Conservation (phyloP, 768 basidiomycete species). For the Rhizopogon salebrosus region DNA sequence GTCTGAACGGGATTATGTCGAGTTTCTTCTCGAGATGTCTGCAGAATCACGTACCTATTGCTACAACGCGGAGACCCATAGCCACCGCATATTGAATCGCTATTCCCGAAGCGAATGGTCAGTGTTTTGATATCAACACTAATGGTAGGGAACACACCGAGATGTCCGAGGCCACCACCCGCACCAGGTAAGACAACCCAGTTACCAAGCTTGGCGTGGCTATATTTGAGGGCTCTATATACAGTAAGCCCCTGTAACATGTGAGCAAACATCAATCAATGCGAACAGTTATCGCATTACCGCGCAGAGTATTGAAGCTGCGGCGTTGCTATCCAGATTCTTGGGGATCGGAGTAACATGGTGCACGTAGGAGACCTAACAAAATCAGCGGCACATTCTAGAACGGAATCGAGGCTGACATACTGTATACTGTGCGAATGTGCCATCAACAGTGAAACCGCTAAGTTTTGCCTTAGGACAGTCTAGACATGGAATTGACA, state of each 20-base stretch:
- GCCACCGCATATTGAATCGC: conserved; percentile 77
- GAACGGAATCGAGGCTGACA: conserved; percentile 16
- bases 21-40: background rate
- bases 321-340: conserved; percentile 53
- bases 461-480: conserved; percentile 56
- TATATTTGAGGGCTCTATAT: conserved; percentile 80
- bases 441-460: conserved; percentile 75
- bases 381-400: conserved; percentile 1
- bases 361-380: conserved; percentile 60
- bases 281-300: conserved; percentile 30
- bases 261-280: background rate
- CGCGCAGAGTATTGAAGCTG: conserved; percentile 76
- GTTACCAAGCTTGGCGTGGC: conserved; percentile 58
- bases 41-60: conserved; percentile 40
- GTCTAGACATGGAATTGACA: conserved; percentile 29
- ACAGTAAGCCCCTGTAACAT: conserved; percentile 66
- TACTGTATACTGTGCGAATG: conserved; percentile 66
- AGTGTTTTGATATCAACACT: background rate
- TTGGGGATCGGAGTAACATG: conserved; percentile 81
- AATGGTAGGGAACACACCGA: conserved; percentile 36
- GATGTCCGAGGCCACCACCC: conserved; percentile 79
- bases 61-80: conserved; percentile 77
- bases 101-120: conserved; percentile 12
- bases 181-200: conserved; percentile 77
- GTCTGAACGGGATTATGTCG: conserved; percentile 35